Evolutionary conservation across 2,329 filamentous ascomycete genomes (phyloP).

Genomic region (Ilyonectria sp.): DNA sequence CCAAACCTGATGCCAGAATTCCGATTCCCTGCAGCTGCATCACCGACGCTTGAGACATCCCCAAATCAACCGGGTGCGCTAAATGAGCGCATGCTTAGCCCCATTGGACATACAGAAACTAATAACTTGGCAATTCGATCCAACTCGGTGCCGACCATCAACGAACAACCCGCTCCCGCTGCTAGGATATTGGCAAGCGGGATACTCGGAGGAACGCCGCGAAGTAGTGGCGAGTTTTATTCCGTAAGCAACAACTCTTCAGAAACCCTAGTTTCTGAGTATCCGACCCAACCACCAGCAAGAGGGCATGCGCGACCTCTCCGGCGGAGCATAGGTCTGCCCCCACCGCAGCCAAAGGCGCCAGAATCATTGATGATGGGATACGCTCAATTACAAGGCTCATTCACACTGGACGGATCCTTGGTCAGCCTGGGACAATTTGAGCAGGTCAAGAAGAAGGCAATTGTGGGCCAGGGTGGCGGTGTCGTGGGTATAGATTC

Average conservation of each 20-base stretch:
- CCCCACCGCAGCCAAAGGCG: slow-evolving; percentile 60
- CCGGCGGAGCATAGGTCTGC: slow-evolving; percentile 62
- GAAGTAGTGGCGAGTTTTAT: slow-evolving; percentile 96
- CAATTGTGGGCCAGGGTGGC: slow-evolving; percentile 88
- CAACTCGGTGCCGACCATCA: slow-evolving; percentile 64
- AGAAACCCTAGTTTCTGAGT: slow-evolving; percentile 93
- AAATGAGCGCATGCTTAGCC: slow-evolving; percentile 59
- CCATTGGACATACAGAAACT: slow-evolving; percentile 54
- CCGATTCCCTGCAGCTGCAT: slow-evolving; percentile 67
- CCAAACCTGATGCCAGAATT: slow-evolving; percentile 68
- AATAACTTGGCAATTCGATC: slow-evolving; percentile 56
- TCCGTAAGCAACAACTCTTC: slow-evolving; percentile 95
- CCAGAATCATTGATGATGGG: slow-evolving; percentile 97
- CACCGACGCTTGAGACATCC: slow-evolving; percentile 55
- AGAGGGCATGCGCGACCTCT: slow-evolving; percentile 58
- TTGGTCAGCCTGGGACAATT: slow-evolving; percentile 91
- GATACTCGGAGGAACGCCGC: slow-evolving; percentile 80
- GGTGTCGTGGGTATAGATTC: slow-evolving; percentile 88
- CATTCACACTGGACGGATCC: slow-evolving; percentile 92
- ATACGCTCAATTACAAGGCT: slow-evolving; percentile 93
- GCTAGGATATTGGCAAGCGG: slow-evolving; percentile 84
- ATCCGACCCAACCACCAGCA: slow-evolving; percentile 69
- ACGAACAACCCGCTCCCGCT: slow-evolving; percentile 72
- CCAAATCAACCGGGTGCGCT: slow-evolving; percentile 48
- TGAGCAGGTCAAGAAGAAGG: slow-evolving; percentile 96